A percentile compares a stretch with the other conserved stretches of the same genome.
Conservation (phyloP, 2,329 filamentous ascomycete genomes). For the Pyricularia pennisetigena region DNA sequence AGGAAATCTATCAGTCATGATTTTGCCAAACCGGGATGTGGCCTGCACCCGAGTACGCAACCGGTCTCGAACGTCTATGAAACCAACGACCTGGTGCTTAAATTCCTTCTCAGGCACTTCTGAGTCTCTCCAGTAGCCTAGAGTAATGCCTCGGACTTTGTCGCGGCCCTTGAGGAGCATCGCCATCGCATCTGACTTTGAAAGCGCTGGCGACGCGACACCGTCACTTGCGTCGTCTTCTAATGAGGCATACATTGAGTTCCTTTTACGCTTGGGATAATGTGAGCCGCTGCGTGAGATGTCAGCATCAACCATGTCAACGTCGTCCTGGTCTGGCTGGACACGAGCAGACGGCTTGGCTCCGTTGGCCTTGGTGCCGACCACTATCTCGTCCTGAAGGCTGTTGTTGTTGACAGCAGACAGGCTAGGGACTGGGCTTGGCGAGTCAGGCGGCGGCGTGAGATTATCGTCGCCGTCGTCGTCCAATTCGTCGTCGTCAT, state of each 20-base stretch:
- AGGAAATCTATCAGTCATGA: slow-evolving; percentile 34
- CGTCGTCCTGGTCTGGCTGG: slow-evolving; percentile 30
- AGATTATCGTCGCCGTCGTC: slow-evolving; percentile 31
- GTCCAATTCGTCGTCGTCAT: slow-evolving; percentile 20
- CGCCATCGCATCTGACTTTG: neutral
- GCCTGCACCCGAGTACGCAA: slow-evolving; percentile 49
- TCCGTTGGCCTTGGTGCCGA: slow-evolving; percentile 31
- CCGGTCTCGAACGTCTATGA: slow-evolving; percentile 51
- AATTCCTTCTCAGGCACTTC: slow-evolving; percentile 33
- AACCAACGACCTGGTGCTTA: slow-evolving; percentile 51
- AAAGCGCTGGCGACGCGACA: neutral
- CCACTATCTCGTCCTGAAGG: slow-evolving; percentile 43
- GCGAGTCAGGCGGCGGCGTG: slow-evolving; percentile 30
- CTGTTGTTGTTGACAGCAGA: slow-evolving; percentile 23
- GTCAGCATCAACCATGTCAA: slow-evolving; percentile 29
- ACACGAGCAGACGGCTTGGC: slow-evolving; percentile 24
- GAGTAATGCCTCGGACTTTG: slow-evolving; percentile 34
- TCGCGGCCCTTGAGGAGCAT: neutral
- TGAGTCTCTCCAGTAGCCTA: slow-evolving; percentile 54
- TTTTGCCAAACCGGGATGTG: slow-evolving; percentile 35
- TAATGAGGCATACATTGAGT: slow-evolving; percentile 36
- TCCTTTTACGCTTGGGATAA: slow-evolving; percentile 47
- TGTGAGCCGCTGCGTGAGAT: slow-evolving; percentile 24
- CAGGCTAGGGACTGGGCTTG: slow-evolving; percentile 16
- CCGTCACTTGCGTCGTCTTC: slow-evolving; percentile 35